These are phyloP conservation scores for Cercospora beticola DNA, from an alignment of 2,329 filamentous ascomycete species.

Conservation along the genomic window DNA sequence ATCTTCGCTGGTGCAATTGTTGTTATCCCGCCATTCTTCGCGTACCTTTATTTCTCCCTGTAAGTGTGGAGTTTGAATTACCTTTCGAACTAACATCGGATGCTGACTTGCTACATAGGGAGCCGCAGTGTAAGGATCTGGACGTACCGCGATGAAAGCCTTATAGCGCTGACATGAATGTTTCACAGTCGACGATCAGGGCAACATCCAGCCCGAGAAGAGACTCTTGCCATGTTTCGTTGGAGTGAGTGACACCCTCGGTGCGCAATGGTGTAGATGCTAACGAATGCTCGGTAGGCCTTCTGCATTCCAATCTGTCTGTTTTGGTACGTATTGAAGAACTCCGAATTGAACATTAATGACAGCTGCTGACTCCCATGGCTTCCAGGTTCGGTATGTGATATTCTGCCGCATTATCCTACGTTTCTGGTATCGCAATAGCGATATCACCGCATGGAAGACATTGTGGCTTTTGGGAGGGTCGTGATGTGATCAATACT, in stretches of 20 bases:
- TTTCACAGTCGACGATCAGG: slow-evolving; percentile 39
- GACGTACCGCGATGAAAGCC: too few relatives aligned
- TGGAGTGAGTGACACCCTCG: slow-evolving; percentile 25
- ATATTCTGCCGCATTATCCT: slow-evolving; percentile 37
- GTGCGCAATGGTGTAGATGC: neutral
- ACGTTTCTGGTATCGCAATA: neutral
- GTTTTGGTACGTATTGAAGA: slow-evolving; percentile 36
- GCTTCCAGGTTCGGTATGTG: slow-evolving; percentile 41
- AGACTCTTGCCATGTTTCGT: slow-evolving; percentile 41
- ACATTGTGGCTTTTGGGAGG: neutral
- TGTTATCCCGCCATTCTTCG: slow-evolving; percentile 43
- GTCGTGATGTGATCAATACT: neutral
- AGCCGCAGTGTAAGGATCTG: slow-evolving; percentile 35
- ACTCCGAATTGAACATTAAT: neutral
- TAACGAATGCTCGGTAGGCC: neutral
- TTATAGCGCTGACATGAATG: neutral
- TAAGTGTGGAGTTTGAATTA: neutral
- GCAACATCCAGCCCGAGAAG: slow-evolving; percentile 43
- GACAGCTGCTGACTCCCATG: neutral
- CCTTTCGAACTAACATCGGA: neutral
- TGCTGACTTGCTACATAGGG: slow-evolving; percentile 13
- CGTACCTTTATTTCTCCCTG: slow-evolving; percentile 39
- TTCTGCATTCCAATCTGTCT: slow-evolving; percentile 33
- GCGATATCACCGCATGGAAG: neutral
- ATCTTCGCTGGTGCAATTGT: slow-evolving; percentile 42